phyloP scores from a whole-genome alignment of 306 rosid species.

The Comarum palustre region DNA sequence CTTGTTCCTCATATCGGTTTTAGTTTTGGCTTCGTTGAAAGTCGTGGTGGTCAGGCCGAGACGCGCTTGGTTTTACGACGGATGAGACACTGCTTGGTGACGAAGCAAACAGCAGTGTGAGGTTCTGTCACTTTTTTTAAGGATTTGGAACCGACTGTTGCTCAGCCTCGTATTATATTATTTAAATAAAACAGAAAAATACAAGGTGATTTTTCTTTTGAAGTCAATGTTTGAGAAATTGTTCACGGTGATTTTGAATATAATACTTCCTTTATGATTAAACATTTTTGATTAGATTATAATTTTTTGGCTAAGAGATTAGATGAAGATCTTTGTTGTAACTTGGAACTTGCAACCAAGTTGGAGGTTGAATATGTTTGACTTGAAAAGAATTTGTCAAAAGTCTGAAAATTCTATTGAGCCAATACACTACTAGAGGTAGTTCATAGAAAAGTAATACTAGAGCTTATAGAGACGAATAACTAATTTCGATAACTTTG shows the following conservation, averaged over 20 bases:
- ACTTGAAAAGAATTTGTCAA: neutral
- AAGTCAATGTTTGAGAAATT: neutral
- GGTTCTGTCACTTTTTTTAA: too few relatives aligned
- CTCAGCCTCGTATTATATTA: too few relatives aligned
- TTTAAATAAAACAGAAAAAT: too few relatives aligned
- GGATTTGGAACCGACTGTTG: too few relatives aligned
- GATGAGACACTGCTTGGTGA: neutral
- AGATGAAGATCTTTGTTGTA: too few relatives aligned
- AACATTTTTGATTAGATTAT: neutral
- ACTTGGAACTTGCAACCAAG: neutral
- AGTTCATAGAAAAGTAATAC: too few relatives aligned
- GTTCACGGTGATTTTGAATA: neutral
- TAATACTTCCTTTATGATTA: neutral
- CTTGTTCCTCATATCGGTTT: too few relatives aligned
- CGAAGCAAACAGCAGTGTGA: neutral
- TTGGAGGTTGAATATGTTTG: neutral
- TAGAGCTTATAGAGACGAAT: too few relatives aligned
- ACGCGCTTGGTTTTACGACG: conserved; percentile 10
- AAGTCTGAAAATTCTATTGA: neutral
- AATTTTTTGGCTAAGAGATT: neutral
- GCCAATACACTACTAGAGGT: too few relatives aligned
- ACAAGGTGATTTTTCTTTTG: too few relatives aligned
- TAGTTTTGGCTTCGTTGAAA: neutral
- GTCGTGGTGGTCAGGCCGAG: neutral
- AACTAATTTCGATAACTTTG: too few relatives aligned